Conservation (phyloP, 805 yeast genomes). For the Ogataea nakhonphanomensis region DNA sequence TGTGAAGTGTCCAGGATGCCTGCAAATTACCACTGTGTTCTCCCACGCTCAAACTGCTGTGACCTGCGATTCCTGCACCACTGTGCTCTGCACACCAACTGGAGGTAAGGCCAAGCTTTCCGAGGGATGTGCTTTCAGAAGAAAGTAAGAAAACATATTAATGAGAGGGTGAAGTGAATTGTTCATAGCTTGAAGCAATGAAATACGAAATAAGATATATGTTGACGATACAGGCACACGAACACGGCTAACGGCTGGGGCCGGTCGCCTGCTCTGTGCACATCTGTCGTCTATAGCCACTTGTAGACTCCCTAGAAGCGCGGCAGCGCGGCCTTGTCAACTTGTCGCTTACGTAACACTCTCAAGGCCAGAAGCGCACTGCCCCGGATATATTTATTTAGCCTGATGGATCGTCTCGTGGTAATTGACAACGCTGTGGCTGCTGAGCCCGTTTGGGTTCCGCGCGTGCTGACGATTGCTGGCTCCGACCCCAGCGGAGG, state of each 20-base stretch:
- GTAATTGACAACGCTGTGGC: not conserved
- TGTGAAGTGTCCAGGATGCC: constrained; percentile 99
- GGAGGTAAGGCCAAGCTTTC: constrained; percentile 99
- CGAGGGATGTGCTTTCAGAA: constrained; percentile 99
- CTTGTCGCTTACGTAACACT: too few species aligned
- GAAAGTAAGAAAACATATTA: constrained; percentile 61
- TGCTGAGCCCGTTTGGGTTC: constrained; percentile 9
- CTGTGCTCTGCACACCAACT: constrained; percentile 97
- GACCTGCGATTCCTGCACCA: constrained; percentile 97
- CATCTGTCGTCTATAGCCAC: too few species aligned
- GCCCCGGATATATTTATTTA: too few species aligned
- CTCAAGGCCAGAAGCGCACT: too few species aligned
- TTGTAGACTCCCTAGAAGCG: too few species aligned
- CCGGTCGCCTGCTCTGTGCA: too few species aligned
- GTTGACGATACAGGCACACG: too few species aligned
- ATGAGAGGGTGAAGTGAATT: constrained; percentile 8
- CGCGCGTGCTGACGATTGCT: constrained; percentile 49
- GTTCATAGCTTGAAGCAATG: constrained; percentile 12
- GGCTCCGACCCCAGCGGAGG: constrained; percentile 90
- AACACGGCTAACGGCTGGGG: too few species aligned
- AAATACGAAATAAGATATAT: constrained; percentile 6
- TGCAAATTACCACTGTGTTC: constrained; percentile 98
- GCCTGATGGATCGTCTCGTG: not conserved
- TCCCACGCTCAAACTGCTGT: constrained; percentile 99
- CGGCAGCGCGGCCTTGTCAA: too few species aligned